phyloP scores from a whole-genome alignment of 306 rosid genomes.

The Pueraria montana region DNA sequence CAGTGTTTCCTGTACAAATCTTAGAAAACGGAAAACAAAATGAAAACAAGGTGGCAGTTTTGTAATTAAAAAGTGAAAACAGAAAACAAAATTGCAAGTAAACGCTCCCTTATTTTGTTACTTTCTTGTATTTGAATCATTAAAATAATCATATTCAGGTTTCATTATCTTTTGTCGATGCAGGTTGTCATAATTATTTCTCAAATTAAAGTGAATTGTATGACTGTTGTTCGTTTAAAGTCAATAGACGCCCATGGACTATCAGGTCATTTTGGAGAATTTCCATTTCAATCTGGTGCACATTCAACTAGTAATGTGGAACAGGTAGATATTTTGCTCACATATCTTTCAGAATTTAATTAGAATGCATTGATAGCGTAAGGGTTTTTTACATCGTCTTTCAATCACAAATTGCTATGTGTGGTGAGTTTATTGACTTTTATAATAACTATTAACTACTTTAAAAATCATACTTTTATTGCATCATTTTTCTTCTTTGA shows the following conservation, averaged over 20 bases:
- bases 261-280: constrained; percentile 54
- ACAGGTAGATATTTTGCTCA: constrained; percentile 64
- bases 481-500: not conserved
- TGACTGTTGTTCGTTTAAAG: constrained; percentile 79
- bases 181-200: constrained; percentile 80
- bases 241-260: constrained; percentile 64
- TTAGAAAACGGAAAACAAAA: too few species aligned
- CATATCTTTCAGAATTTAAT: not conserved
- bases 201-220: constrained; percentile 91
- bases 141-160: constrained; percentile 42
- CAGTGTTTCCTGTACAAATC: too few species aligned
- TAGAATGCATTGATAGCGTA: not conserved
- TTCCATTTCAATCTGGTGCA: constrained; percentile 48
- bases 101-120: constrained; percentile 13
- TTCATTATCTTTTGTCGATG: constrained; percentile 49
- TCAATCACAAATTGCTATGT: not conserved
- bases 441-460: not conserved
- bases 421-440: not conserved
- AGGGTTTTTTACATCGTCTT: not conserved
- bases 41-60: too few species aligned
- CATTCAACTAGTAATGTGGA: constrained; percentile 74
- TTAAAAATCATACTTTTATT: not conserved
- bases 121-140: constrained; percentile 42
- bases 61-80: too few species aligned
- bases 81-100: too few species aligned